phyloP scores from a whole-genome alignment of 2,329 filamentous ascomycete genomes.

The Emmonsiellopsis sp. region DNA sequence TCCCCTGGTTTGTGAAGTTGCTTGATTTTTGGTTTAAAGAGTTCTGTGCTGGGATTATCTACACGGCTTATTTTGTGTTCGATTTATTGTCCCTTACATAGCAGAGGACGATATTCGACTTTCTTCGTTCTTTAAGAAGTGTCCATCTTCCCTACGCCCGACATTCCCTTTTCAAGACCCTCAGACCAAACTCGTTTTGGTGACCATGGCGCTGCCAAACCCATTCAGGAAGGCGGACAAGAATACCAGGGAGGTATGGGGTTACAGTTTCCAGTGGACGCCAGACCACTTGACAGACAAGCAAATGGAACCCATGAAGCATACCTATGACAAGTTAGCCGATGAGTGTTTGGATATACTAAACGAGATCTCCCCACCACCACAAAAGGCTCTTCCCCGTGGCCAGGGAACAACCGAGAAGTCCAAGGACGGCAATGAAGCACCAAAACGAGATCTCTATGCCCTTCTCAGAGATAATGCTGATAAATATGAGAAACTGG shows the following conservation, averaged over 20 bases:
- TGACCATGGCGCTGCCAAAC: slow-evolving; percentile 20
- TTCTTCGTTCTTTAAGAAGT: no score
- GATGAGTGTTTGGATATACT: slow-evolving; percentile 56
- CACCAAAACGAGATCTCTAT: slow-evolving; percentile 51
- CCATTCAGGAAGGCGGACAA: slow-evolving; percentile 17
- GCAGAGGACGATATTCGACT: no score
- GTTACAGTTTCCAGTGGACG: slow-evolving; percentile 61
- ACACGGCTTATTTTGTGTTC: no score
- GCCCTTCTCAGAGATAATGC: slow-evolving; percentile 51
- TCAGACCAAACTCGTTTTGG: no score
- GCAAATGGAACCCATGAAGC: slow-evolving; percentile 51
- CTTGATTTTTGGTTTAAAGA: no score
- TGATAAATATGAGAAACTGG: slow-evolving; percentile 45
- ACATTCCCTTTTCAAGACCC: no score
- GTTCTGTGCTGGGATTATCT: no score
- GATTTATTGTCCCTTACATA: no score
- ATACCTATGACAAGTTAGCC: slow-evolving; percentile 59
- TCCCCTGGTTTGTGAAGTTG: no score
- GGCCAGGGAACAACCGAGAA: slow-evolving; percentile 9
- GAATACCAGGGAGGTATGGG: slow-evolving; percentile 42
- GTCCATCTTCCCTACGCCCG: no score
- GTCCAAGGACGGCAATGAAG: neutral
- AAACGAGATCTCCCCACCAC: slow-evolving; percentile 49
- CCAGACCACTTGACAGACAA: slow-evolving; percentile 51
- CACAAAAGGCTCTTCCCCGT: slow-evolving; percentile 1